Conservation (phyloP, 2,329 filamentous ascomycete species). For the Exophiala viscosa region DNA sequence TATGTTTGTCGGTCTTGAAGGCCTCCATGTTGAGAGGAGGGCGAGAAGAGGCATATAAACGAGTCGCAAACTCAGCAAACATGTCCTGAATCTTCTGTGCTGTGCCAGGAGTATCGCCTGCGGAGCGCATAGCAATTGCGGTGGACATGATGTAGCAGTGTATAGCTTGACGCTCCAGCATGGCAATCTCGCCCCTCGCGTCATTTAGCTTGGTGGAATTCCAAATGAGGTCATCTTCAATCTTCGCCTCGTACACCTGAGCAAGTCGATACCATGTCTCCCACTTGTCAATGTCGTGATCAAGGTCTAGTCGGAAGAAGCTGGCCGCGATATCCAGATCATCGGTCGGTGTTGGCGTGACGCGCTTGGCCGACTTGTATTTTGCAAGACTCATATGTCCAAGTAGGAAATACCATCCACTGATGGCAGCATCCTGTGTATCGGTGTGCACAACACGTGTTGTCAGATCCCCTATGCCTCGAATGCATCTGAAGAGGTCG, state of each 20-base stretch:
- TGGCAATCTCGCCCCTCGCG: conserved; percentile 68
- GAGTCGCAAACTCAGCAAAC: conserved; percentile 65
- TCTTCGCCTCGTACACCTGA: conserved; percentile 80
- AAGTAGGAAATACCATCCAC: conserved; percentile 88
- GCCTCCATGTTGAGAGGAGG: conserved; percentile 66
- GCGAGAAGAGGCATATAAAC: conserved; percentile 65
- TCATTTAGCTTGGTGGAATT: conserved; percentile 89
- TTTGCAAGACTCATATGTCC: conserved; percentile 85
- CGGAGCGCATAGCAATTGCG: conserved; percentile 56
- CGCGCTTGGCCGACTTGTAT: conserved; percentile 74
- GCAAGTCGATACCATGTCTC: conserved; percentile 86
- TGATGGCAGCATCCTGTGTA: conserved; percentile 65
- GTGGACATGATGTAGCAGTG: conserved; percentile 75
- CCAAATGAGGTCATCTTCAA: conserved; percentile 85
- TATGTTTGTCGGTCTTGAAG: conserved; percentile 60
- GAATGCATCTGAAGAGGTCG: conserved; percentile 73
- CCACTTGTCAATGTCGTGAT: conserved; percentile 78
- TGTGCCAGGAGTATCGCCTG: conserved; percentile 53
- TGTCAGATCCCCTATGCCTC: conserved; percentile 71
- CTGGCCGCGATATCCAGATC: conserved; percentile 78
- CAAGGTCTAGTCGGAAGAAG: conserved; percentile 76
- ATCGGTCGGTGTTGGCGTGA: conserved; percentile 74
- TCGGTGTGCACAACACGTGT: conserved; percentile 68
- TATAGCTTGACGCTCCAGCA: conserved; percentile 73
- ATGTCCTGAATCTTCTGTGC: conserved; percentile 59